phyloP scores from a whole-genome alignment of 1,284 basidiomycete genomes.

The Polyporus tsugae region DNA sequence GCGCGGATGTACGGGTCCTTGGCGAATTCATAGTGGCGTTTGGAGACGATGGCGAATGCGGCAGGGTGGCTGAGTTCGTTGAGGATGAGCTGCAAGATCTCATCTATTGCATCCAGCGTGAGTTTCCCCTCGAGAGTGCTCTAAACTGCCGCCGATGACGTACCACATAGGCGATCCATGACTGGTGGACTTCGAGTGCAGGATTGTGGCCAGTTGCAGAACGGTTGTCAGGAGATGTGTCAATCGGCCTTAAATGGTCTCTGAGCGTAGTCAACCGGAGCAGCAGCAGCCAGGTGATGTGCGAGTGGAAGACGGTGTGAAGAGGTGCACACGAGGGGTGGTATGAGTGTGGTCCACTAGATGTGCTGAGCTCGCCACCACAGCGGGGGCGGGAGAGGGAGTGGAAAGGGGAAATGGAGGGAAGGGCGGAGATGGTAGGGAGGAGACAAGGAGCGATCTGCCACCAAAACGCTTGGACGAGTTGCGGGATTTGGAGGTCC shows the following conservation, averaged over 20 bases:
- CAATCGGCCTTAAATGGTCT: conserved; percentile 12
- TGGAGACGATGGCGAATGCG: conserved; percentile 61
- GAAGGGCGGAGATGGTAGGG: conserved; percentile 24
- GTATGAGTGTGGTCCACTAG: background rate
- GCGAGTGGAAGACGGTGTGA: conserved; percentile 13
- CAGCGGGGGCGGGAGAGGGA: conserved; percentile 11
- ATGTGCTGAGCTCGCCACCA: background rate
- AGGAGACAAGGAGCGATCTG: conserved; percentile 32
- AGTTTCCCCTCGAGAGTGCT: background rate
- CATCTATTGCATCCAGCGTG: conserved; percentile 45
- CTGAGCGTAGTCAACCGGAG: conserved; percentile 11
- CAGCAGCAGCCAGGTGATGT: conserved; percentile 13
- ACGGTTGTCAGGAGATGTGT: conserved; percentile 20
- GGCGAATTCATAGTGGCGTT: conserved; percentile 67
- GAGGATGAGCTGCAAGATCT: conserved; percentile 76
- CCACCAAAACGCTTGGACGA: conserved; percentile 28
- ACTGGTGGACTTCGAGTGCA: background rate
- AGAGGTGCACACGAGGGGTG: conserved; percentile 4
- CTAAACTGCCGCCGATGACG: conserved; percentile 39
- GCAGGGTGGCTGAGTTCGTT: conserved; percentile 73
- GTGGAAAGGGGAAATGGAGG: conserved; percentile 10
- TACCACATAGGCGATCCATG: conserved; percentile 73
- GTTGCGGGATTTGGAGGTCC: conserved; percentile 12
- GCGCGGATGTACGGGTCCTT: conserved; percentile 78
- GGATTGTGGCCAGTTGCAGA: conserved; percentile 4